Percentiles rank a stretch among this genome's conserved stretches.
Conservation (phyloP, 2,329 filamentous ascomycete species). For the Pseudogymnoascus sp. region DNA sequence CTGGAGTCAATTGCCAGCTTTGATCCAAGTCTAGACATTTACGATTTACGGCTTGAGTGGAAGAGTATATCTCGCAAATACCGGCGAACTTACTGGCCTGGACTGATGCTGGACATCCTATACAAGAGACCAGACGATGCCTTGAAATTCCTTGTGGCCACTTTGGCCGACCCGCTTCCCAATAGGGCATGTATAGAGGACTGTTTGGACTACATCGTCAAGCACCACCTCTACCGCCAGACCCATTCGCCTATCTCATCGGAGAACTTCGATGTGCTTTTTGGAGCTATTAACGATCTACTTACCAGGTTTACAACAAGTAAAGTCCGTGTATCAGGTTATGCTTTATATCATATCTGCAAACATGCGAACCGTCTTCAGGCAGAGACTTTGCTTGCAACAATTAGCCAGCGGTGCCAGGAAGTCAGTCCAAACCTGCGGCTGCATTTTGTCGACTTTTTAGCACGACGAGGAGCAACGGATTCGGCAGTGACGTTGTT, state of each 20-base stretch:
- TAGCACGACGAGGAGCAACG: slow-evolving; percentile 37
- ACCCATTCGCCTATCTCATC: neutral
- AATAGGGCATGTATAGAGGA: slow-evolving; percentile 17
- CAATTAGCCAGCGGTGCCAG: slow-evolving; percentile 15
- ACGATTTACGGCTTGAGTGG: neutral
- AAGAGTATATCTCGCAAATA: neutral
- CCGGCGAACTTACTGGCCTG: slow-evolving; percentile 14
- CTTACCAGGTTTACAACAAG: neutral
- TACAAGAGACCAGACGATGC: slow-evolving; percentile 14
- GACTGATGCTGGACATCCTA: slow-evolving; percentile 18
- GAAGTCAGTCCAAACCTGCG: slow-evolving; percentile 19
- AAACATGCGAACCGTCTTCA: neutral
- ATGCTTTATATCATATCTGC: neutral
- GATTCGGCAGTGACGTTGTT: slow-evolving; percentile 36
- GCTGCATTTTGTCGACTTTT: slow-evolving; percentile 21
- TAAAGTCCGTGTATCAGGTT: neutral
- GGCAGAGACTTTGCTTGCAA: slow-evolving; percentile 16
- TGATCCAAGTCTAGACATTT: neutral
- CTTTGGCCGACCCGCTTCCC: slow-evolving; percentile 17
- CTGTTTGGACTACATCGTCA: slow-evolving; percentile 19
- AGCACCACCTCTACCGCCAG: slow-evolving; percentile 11
- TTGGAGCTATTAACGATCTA: neutral
- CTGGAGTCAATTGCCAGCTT: neutral
- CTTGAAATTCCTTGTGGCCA: slow-evolving; percentile 19
- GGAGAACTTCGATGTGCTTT: neutral